phyloP scores from a whole-genome alignment of 2,329 filamentous ascomycete genomes.

The Aureobasidium sp. region DNA sequence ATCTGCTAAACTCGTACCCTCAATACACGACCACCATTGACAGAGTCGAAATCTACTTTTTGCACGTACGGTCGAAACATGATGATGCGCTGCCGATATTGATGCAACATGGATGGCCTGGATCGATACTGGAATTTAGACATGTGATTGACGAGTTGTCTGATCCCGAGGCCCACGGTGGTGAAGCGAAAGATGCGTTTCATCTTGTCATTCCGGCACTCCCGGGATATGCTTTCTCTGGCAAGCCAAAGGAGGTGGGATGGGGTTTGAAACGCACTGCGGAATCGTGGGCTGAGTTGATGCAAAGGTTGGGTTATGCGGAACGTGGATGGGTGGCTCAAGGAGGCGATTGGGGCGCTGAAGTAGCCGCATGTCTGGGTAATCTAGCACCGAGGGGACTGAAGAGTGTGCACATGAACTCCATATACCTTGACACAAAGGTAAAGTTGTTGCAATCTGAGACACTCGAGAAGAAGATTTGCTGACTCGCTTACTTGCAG shows the following conservation, averaged over 20 bases:
- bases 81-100: constrained; percentile 56
- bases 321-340: constrained; percentile 49
- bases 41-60: constrained; percentile 51
- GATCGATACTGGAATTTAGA: not conserved
- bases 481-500: constrained; percentile 48
- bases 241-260: constrained; percentile 42
- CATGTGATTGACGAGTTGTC: not conserved
- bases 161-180: constrained; percentile 46
- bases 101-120: constrained; percentile 56
- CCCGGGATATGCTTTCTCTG: constrained; percentile 51
- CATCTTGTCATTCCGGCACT: constrained; percentile 48
- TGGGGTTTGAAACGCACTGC: constrained; percentile 56
- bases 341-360: constrained; percentile 65
- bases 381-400: constrained; percentile 51
- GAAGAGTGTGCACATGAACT: constrained; percentile 57
- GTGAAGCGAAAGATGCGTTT: constrained; percentile 48
- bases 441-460: too few species aligned
- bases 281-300: constrained; percentile 59
- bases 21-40: constrained; percentile 50
- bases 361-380: constrained; percentile 56
- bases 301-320: constrained; percentile 59
- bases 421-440: constrained; percentile 44
- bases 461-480: too few species aligned
- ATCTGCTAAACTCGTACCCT: constrained; percentile 52
- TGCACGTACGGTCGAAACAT: constrained; percentile 60